Conservation (phyloP, 345 rosid species). For the Draba incana region DNA sequence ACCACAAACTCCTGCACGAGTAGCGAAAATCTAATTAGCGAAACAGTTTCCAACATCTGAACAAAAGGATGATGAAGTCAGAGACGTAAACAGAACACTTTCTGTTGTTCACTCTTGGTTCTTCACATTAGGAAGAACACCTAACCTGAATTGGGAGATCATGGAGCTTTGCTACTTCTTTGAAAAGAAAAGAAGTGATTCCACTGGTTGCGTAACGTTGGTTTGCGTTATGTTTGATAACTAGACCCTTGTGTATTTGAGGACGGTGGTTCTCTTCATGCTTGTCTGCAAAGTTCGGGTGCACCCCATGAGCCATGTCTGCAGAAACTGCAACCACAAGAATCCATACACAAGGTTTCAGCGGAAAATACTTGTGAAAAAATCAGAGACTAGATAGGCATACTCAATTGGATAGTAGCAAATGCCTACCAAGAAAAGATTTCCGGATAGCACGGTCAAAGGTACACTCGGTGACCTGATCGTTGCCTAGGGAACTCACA, state of each 20-base stretch:
- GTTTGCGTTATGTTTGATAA: conserved; percentile 93
- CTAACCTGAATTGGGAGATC: conserved; percentile 88
- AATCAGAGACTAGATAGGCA: background rate
- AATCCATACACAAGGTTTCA: conserved; percentile 22
- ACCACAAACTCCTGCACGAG: conserved; percentile 84
- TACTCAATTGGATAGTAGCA: background rate
- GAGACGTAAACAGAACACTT: background rate
- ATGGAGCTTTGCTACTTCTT: conserved; percentile 80
- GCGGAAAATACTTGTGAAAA: background rate
- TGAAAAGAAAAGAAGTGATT: conserved; percentile 85
- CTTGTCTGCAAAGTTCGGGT: conserved; percentile 85
- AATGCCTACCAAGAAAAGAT: conserved; percentile 79
- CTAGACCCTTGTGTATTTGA: conserved; percentile 87
- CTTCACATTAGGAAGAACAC: conserved; percentile 8
- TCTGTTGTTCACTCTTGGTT: conserved; percentile 2
- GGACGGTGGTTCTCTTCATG: conserved; percentile 94
- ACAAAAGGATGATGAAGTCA: conserved; percentile 2
- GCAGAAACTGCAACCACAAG: conserved; percentile 66
- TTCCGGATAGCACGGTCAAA: conserved; percentile 74
- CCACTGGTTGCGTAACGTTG: conserved; percentile 97
- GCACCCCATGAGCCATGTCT: conserved; percentile 98
- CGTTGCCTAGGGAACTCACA: conserved; percentile 61
- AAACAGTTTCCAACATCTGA: background rate
- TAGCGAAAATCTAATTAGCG: background rate
- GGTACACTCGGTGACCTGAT: conserved; percentile 59